Evolutionary conservation across 305 asterid genomes (phyloP), one percentile per base, ranked within the genome.

Genomic region (Plantago rigida): DNA sequence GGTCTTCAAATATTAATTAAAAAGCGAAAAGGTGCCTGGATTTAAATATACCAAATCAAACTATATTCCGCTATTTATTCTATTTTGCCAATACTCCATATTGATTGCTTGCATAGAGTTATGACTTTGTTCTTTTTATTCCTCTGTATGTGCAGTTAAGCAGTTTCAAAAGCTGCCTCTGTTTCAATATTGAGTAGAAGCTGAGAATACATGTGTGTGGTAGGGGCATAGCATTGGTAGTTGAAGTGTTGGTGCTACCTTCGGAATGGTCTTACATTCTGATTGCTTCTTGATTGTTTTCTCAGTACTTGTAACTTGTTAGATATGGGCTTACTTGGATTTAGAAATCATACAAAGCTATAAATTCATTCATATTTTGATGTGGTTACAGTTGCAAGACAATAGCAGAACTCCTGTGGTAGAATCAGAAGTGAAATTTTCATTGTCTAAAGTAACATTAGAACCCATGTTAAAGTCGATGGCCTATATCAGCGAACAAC

Each of bases 401-500:
- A 79, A 84, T 75, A 65, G 75, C 63, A 79, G 73, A 77, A 69
- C 72, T 48, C 89, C 82, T 62, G 69, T 75, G 17, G 81, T 72
- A 66, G 95, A 88, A 72, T 76, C 91, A 29, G 95, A 81, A 73
- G 89, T 89, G 52, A 89, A 84, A 75, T 89, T 89, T 75, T 84
- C 88, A 65, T 71, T 86, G 53, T 84, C 95, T 13, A 79, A 67
- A 72, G 78, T 80, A 64, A 84, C 91, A n/a, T 65, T 89, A 76
- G 95, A 89, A 76, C 94, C 95, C 66, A 84, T 82, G 91, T 70
- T 84, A 77, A 84, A 76, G 81, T 89, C 96, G 52, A 89, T 89
- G 95, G 87, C 94, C 31, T 81, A 81, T 76, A 84, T 89, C 76
- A 82, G 86, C 26, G 94, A 89, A 70, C 94, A 89, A 75, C 91